Evolutionary conservation across 176 grass and related monocot genomes (phyloP).

Genomic region (Avena sativa): DNA sequence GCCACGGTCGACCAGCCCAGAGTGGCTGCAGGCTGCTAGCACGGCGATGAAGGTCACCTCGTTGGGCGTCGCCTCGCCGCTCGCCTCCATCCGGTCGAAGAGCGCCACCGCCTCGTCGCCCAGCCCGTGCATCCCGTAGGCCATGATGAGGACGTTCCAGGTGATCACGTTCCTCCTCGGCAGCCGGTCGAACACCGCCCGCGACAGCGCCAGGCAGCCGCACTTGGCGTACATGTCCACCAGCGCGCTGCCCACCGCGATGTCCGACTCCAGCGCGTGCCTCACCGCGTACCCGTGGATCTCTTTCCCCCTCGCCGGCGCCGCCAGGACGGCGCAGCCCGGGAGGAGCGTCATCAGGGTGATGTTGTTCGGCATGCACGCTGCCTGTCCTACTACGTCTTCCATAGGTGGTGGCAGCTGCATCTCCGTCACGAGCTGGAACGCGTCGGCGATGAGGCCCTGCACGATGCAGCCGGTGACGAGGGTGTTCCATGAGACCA

Average conservation of each 20-base stretch:
- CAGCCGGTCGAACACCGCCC: constrained; percentile 73
- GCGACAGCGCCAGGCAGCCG: constrained; percentile 56
- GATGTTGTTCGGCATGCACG: constrained; percentile 64
- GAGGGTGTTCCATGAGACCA: constrained; percentile 94
- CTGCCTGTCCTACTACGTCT: neutral
- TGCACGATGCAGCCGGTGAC: constrained; percentile 71
- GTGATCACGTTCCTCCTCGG: constrained; percentile 79
- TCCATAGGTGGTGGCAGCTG: constrained; percentile 40
- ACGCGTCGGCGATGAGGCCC: constrained; percentile 62
- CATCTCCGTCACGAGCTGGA: constrained; percentile 66
- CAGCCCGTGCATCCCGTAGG: constrained; percentile 88
- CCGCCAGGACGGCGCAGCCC: constrained; percentile 67
- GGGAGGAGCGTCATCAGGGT: constrained; percentile 91
- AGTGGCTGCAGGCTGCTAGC: constrained; percentile 89
- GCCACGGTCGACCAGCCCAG: constrained; percentile 71
- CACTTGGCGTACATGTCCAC: constrained; percentile 98
- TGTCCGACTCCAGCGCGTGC: constrained; percentile 58
- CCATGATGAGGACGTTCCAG: constrained; percentile 99
- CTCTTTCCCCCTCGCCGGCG: constrained; percentile 83
- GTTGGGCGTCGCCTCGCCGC: constrained; percentile 68
- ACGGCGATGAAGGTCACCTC: constrained; percentile 85
- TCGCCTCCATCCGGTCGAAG: constrained; percentile 69
- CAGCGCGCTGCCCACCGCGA: constrained; percentile 79
- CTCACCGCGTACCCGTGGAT: constrained; percentile 78
- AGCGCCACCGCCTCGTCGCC: constrained; percentile 65